These are phyloP conservation scores for Candida boidinii DNA, from an alignment of 805 yeast species.

Conservation along the genomic window DNA sequence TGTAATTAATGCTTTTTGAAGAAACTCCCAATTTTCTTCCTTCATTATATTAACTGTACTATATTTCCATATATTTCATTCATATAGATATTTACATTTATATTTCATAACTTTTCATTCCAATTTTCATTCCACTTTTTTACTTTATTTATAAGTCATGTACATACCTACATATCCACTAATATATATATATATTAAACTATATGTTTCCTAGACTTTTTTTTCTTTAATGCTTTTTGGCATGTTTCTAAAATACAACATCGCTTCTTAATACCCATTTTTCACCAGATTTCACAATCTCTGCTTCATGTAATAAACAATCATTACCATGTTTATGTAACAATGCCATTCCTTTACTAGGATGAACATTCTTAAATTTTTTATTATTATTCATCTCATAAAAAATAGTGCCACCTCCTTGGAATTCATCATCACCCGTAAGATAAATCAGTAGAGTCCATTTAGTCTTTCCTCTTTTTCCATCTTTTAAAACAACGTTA, in stretches of 20 bases:
- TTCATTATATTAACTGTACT: too few species aligned
- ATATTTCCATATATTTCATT: too few species aligned
- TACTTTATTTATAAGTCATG: constrained; percentile 4
- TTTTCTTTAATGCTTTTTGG: too few species aligned
- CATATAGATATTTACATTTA: too few species aligned
- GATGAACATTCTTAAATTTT: constrained; percentile 30
- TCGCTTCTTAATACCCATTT: constrained; percentile 62
- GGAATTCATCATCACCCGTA: constrained; percentile 46
- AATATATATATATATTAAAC: too few species aligned
- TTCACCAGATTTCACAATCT: constrained; percentile 38
- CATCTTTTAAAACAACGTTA: constrained; percentile 13
- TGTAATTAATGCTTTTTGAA: neutral
- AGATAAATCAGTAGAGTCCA: constrained; percentile 56
- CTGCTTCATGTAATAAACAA: constrained; percentile 53
- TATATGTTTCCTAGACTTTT: neutral
- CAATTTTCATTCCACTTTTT: neutral
- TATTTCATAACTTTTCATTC: too few species aligned
- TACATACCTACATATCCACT: too few species aligned
- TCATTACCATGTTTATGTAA: constrained; percentile 62
- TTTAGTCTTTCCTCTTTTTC: constrained; percentile 33
- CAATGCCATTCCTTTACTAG: constrained; percentile 46
- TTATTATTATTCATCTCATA: constrained; percentile 18
- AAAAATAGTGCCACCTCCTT: constrained; percentile 55
- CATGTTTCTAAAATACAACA: constrained; percentile 35
- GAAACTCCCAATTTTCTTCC: neutral